Conservation (phyloP, 345 rosid genomes). For the Diplotaxis tenuifolia region DNA sequence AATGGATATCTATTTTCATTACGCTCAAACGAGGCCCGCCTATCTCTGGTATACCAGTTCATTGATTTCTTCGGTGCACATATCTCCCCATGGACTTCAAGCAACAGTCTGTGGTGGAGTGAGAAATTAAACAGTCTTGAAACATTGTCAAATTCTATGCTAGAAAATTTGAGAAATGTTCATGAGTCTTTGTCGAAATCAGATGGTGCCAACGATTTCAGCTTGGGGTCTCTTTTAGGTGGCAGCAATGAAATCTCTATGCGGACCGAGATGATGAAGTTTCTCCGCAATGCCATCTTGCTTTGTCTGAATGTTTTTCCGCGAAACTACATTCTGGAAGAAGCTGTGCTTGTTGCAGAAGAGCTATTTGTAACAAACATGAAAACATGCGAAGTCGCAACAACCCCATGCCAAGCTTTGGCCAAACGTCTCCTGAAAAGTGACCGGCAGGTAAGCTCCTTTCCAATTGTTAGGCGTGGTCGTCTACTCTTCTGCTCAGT, state of each 20-base stretch:
- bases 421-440: conserved; percentile 87
- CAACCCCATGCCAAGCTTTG: conserved; percentile 72
- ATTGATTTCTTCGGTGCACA: conserved; percentile 84
- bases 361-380: conserved; percentile 59
- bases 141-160: conserved; percentile 54
- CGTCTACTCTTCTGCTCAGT: conserved; percentile 7
- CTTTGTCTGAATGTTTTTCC: conserved; percentile 80
- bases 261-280: conserved; percentile 63
- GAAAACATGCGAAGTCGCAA: conserved; percentile 52
- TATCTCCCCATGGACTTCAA: conserved; percentile 64
- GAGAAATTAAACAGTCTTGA: conserved; percentile 67
- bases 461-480: conserved; percentile 19
- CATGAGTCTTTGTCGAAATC: conserved; percentile 36
- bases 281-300: conserved; percentile 77
- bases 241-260: conserved; percentile 46
- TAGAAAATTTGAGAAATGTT: conserved; percentile 51
- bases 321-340: conserved; percentile 68
- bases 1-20: conserved; percentile 72
- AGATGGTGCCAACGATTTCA: conserved; percentile 37
- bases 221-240: conserved; percentile 50
- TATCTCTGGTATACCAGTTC: conserved; percentile 69
- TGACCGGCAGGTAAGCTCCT: conserved; percentile 77
- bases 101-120: conserved; percentile 80
- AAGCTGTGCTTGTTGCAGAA: conserved; percentile 89
- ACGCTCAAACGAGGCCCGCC: conserved; percentile 65